phyloP scores from a whole-genome alignment of 805 yeast species.

The Danielia oregonensis region DNA sequence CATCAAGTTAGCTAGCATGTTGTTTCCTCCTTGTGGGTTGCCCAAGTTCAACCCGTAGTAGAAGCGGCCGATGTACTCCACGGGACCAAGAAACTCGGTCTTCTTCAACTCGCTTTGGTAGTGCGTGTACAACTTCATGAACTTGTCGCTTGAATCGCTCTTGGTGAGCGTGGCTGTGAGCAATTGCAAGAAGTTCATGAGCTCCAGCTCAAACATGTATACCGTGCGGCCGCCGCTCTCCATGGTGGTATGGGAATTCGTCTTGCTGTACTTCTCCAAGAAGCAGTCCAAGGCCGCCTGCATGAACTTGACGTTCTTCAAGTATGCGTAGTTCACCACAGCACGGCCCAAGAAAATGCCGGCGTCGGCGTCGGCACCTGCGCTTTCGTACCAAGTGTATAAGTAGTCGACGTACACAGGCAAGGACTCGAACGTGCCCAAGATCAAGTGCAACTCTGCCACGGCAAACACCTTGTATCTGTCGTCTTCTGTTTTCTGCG shows the following conservation, averaged over 20 bases:
- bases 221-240: constrained; percentile 22
- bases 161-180: constrained; percentile 55
- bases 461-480: constrained; percentile 46
- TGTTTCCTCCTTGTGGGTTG: constrained; percentile 34
- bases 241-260: too few relatives aligned
- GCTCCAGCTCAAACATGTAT: constrained; percentile 38
- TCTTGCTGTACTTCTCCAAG: constrained; percentile 15
- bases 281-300: constrained; percentile 26
- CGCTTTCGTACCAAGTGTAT: constrained; percentile 34
- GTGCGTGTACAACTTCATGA: constrained; percentile 47
- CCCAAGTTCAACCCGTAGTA: constrained; percentile 56
- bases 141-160: constrained; percentile 47
- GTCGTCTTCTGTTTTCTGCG: constrained; percentile 20
- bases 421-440: constrained; percentile 57
- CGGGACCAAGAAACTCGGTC: constrained; percentile 39
- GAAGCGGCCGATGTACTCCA: constrained; percentile 55
- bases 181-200: constrained; percentile 69
- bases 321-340: constrained; percentile 68
- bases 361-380: constrained; percentile 16
- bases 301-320: constrained; percentile 64
- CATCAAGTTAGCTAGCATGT: constrained; percentile 62
- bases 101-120: constrained; percentile 39
- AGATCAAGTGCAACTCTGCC: constrained; percentile 69
- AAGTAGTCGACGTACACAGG: constrained; percentile 43
- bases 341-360: constrained; percentile 49